Percentiles rank a stretch among this genome's conserved stretches.
phyloP scores from a whole-genome alignment of 2,329 filamentous ascomycete genomes.

The Aspergillus sergii region DNA sequence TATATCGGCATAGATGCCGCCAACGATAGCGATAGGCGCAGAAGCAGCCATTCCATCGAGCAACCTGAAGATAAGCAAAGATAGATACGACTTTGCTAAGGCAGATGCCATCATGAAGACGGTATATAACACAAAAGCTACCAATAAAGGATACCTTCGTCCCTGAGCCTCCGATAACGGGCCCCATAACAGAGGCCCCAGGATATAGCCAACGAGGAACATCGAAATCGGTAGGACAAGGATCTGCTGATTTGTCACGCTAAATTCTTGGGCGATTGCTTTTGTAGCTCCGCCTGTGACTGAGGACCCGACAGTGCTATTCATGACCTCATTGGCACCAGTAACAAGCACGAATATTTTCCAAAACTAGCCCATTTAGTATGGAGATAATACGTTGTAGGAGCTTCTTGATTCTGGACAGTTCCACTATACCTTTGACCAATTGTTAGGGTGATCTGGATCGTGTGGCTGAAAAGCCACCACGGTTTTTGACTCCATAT shows the following conservation, averaged over 20 bases:
- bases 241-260: conserved; percentile 34
- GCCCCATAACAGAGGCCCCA: conserved; percentile 48
- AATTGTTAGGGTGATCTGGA: conserved; percentile 38
- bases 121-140: conserved; percentile 51
- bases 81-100: conserved; percentile 44
- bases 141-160: conserved; percentile 48
- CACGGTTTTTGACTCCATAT: conserved; percentile 39
- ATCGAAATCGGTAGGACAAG: conserved; percentile 44
- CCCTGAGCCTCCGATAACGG: conserved; percentile 49
- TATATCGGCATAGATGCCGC: conserved; percentile 52
- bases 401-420: neutral
- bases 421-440: conserved; percentile 29
- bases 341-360: conserved; percentile 39
- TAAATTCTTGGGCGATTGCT: conserved; percentile 40
- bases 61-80: conserved; percentile 49
- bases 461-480: conserved; percentile 39
- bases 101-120: conserved; percentile 49
- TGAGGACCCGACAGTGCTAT: conserved; percentile 45
- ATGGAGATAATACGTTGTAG: neutral
- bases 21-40: conserved; percentile 48
- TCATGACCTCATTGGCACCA: conserved; percentile 43
- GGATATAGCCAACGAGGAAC: conserved; percentile 44
- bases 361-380: conserved; percentile 2
- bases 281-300: conserved; percentile 43
- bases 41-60: conserved; percentile 48